Evolutionary conservation across 257 asterid species (phyloP).

Genomic region (Fraxinus excelsior): DNA sequence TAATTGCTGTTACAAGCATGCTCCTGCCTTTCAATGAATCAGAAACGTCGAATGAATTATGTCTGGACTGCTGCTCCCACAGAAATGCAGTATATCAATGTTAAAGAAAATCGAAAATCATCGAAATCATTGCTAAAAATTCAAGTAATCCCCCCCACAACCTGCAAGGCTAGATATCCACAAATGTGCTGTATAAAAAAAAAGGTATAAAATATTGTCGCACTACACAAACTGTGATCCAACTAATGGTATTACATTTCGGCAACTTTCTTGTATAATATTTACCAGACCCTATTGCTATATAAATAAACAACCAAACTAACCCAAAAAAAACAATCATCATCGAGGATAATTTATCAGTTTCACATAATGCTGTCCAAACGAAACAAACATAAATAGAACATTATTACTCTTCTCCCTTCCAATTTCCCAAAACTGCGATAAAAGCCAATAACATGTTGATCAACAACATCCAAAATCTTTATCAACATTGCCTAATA

Average conservation of each 20-base stretch:
- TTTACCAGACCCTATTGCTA: conserved; percentile 10
- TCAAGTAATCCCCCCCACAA: background rate
- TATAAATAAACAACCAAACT: background rate
- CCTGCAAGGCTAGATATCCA: conserved; percentile 5
- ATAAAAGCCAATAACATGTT: background rate
- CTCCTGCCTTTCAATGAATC: conserved; percentile 92
- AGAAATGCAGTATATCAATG: conserved; percentile 46
- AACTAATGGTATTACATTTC: background rate
- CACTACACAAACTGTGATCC: conserved; percentile 8
- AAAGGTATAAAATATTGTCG: background rate
- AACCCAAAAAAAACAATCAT: background rate
- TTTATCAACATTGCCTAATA: conserved; percentile 4
- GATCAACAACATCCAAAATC: background rate
- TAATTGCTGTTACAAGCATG: conserved; percentile 97
- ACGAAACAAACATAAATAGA: background rate
- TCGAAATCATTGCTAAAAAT: conserved; percentile 19
- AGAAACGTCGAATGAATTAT: conserved; percentile 72
- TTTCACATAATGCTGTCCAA: background rate
- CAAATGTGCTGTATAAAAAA: background rate
- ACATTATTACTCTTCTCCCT: background rate
- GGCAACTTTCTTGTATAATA: background rate
- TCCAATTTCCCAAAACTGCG: background rate
- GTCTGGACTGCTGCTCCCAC: conserved; percentile 71
- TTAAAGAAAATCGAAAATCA: conserved; percentile 19
- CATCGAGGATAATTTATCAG: background rate